phyloP scores from a whole-genome alignment of 768 basidiomycete genomes.

The Asterophora parasitica region DNA sequence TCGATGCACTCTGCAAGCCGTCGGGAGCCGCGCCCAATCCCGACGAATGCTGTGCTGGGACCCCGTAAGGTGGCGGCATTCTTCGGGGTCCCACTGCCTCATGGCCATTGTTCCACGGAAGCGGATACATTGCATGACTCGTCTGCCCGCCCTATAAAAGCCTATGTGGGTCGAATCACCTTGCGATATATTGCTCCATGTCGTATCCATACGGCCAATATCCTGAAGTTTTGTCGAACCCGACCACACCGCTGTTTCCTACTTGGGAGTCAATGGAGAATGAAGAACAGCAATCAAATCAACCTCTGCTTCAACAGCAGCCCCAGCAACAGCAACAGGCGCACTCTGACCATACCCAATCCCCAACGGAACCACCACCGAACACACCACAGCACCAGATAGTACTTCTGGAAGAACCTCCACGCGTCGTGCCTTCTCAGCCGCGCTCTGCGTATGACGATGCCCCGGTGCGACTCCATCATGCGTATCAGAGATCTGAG shows the following conservation, averaged over 20 bases:
- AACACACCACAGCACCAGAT: slow-evolving; percentile 24
- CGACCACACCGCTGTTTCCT: slow-evolving; percentile 43
- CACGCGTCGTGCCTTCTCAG: slow-evolving; percentile 28
- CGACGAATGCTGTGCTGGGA: slow-evolving; percentile 29
- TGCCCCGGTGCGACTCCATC: slow-evolving; percentile 28
- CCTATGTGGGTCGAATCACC: slow-evolving; percentile 16
- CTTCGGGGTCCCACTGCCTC: slow-evolving; percentile 23
- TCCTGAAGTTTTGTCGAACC: slow-evolving; percentile 43
- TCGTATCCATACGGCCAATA: slow-evolving; percentile 44
- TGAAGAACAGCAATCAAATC: slow-evolving; percentile 31
- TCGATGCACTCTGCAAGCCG: no score
- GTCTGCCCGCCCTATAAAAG: slow-evolving; percentile 31
- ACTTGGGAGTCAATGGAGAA: slow-evolving; percentile 39
- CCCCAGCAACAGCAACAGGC: slow-evolving; percentile 20
- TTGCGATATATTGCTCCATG: slow-evolving; percentile 33
- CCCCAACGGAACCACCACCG: slow-evolving; percentile 21
- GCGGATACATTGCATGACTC: slow-evolving; percentile 27
- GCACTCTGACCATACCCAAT: slow-evolving; percentile 18
- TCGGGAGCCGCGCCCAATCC: slow-evolving; percentile 21
- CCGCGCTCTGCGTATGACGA: slow-evolving; percentile 22
- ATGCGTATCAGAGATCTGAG: slow-evolving; percentile 21
- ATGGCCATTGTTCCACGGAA: slow-evolving; percentile 33
- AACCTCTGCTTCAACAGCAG: slow-evolving; percentile 27
- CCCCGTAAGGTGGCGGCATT: slow-evolving; percentile 16
- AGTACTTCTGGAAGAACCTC: slow-evolving; percentile 27